Percentiles rank a stretch among this genome's conserved stretches.
Conservation (phyloP, 176 grass and related monocot species). For the Triticum dicoccoides region DNA sequence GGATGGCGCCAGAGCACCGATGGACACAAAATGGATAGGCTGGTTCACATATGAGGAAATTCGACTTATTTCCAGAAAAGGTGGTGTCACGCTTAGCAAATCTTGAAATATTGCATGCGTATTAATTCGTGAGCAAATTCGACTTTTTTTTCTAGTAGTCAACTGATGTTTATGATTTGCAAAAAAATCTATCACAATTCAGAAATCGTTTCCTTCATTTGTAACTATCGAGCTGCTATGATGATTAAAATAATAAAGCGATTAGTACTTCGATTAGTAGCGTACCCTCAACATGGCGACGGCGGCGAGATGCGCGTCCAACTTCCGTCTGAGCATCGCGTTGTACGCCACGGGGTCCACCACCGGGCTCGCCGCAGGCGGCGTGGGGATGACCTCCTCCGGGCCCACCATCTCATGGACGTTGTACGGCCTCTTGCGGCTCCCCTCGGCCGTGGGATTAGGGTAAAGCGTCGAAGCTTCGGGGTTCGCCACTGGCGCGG, state of each 20-base stretch:
- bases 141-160: too few relatives aligned
- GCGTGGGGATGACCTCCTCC: not conserved
- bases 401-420: not conserved
- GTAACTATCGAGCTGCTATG: not conserved
- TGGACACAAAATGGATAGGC: not conserved
- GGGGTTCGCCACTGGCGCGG: not conserved
- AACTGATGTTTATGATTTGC: too few relatives aligned
- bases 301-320: slow-evolving; percentile 60
- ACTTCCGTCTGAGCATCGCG: slow-evolving; percentile 48
- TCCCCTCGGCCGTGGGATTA: not conserved
- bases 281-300: slow-evolving; percentile 74
- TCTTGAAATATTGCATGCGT: not conserved
- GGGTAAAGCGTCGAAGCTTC: not conserved
- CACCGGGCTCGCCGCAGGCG: not conserved
- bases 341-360: slow-evolving; percentile 55
- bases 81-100: not conserved
- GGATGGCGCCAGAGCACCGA: not conserved
- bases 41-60: not conserved
- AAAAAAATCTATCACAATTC: not conserved
- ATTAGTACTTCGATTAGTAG: not conserved
- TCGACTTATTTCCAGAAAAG: not conserved
- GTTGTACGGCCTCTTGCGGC: not conserved
- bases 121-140: too few relatives aligned
- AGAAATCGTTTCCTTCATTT: not conserved
- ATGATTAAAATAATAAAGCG: not conserved